Base-by-base conservation (phyloP, 768 basidiomycete species). In the Termitomyces sp. region DNA sequence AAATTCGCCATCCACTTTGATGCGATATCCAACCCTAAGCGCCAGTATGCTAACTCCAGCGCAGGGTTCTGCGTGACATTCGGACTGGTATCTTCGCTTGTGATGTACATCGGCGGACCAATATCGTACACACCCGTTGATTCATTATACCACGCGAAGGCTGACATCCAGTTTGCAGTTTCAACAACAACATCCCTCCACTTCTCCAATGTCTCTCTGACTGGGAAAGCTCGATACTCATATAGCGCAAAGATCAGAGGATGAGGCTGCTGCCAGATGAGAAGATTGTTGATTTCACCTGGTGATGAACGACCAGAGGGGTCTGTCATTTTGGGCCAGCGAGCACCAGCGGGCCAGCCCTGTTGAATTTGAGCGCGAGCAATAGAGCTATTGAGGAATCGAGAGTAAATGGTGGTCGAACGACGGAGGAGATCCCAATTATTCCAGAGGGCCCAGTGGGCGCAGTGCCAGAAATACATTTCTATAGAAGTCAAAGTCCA, bases 281-380 rank as follows among this genome's bases (percentile, higher is more conserved):
- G 73, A 16, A 84, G 74, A 61, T 82, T 79, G 70, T 85, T 85
- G 62, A 84, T 83, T 57, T 83, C 73, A 1, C 83, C 83, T 0
- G 83, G 83, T 0, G 82, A 72, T 12, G 79, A 80, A 17, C 82
- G 77, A 8, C 83, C 83, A 0, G 75, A 72, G 0, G 83, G 83
- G 59, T 84, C 82, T 9, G 80, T 82, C 82, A 83, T 83, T 65
- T 85, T 85, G 8, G 80, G 77, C 82, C 81, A 83, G 27, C 83
- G 76, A 19, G 82, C 83, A n/a, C 83, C 83, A 8, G 72, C 63
- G 11, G 71, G 55, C 72, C 74, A 83, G 55, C 77, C 76, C 64
- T 85, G 74, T 65, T 83, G 81, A 3, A 75, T 68, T 60, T 79
- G 78, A 1, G 83, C 77, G 1, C 81, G 76, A 5, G 64, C 47